Evolutionary conservation across 2,329 filamentous ascomycete genomes (phyloP).

Genomic region (Pseudocercospora pini-densiflorae): DNA sequence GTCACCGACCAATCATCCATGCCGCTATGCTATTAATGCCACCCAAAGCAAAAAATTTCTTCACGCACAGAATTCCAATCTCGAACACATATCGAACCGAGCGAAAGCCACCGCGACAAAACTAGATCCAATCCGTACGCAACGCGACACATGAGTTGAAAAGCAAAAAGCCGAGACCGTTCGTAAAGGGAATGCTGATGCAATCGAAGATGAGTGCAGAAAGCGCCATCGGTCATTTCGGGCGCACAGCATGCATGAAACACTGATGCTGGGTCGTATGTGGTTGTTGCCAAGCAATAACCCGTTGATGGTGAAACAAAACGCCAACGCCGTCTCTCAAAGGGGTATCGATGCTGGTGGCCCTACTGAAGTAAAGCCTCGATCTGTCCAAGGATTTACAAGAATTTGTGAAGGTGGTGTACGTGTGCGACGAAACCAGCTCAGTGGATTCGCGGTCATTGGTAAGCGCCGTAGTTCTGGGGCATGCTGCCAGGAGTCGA

Average conservation of each 20-base stretch:
- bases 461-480: constrained; percentile 37
- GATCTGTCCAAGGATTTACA: constrained; percentile 26
- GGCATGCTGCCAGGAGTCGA: constrained; percentile 48
- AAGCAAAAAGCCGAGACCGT: constrained; percentile 8
- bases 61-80: background rate
- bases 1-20: constrained; percentile 23
- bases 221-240: background rate
- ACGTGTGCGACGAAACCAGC: constrained; percentile 12
- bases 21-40: constrained; percentile 30
- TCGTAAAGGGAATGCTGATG: constrained; percentile 8
- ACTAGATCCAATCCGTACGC: background rate
- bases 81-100: constrained; percentile 1
- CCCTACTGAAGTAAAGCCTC: constrained; percentile 19
- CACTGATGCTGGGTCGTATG: constrained; percentile 4
- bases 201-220: background rate
- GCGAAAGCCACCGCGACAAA: constrained; percentile 1
- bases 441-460: constrained; percentile 16
- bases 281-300: constrained; percentile 9
- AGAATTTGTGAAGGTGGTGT: constrained; percentile 18
- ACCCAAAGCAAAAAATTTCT: constrained; percentile 2
- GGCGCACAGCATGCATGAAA: constrained; percentile 3
- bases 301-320: background rate
- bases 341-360: constrained; percentile 17
- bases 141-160: background rate
- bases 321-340: constrained; percentile 16